These are phyloP conservation scores for Hanseniaspora occidentalis DNA, from an alignment of 805 yeast genomes.

Conservation along the genomic window DNA sequence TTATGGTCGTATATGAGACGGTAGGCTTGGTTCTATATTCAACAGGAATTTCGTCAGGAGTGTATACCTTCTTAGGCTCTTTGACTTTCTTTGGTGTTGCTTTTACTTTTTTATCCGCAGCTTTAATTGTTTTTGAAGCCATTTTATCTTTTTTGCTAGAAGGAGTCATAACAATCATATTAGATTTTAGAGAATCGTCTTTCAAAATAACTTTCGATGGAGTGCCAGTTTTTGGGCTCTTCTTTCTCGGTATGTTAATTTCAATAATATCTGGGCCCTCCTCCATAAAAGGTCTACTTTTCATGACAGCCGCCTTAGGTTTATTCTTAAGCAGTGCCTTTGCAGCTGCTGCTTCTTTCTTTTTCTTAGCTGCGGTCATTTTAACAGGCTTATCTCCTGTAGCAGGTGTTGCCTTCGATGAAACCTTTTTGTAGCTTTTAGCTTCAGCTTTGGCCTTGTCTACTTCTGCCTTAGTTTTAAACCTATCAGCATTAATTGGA, in stretches of 20 bases:
- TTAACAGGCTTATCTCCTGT: constrained; percentile 4
- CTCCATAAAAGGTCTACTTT: constrained; percentile 4
- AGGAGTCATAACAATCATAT: too few relatives aligned
- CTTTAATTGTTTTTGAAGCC: constrained; percentile 25
- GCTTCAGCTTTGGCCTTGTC: constrained; percentile 9
- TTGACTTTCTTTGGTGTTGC: constrained; percentile 28
- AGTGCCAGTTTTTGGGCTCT: too few relatives aligned
- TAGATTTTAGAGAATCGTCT: too few relatives aligned
- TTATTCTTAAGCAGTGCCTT: constrained; percentile 6
- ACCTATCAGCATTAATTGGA: constrained; percentile 14
- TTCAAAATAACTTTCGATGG: too few relatives aligned
- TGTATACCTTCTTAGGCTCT: constrained; percentile 54
- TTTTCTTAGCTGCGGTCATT: constrained; percentile 6
- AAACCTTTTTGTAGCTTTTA: constrained; percentile 2
- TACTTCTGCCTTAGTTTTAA: constrained; percentile 7
- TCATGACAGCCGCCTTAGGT: constrained; percentile 6
- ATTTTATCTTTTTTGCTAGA: neutral
- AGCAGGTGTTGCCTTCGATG: constrained; percentile 5
- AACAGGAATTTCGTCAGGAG: constrained; percentile 77
- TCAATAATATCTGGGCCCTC: constrained; percentile 2
- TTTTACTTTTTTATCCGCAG: constrained; percentile 29
- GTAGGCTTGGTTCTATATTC: constrained; percentile 79
- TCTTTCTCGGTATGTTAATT: constrained; percentile 1
- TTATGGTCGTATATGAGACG: constrained; percentile 66
- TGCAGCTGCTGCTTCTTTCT: constrained; percentile 8